Base-by-base conservation (phyloP, 2,329 filamentous ascomycete genomes). In the Clarireedia homoeocarpa region DNA sequence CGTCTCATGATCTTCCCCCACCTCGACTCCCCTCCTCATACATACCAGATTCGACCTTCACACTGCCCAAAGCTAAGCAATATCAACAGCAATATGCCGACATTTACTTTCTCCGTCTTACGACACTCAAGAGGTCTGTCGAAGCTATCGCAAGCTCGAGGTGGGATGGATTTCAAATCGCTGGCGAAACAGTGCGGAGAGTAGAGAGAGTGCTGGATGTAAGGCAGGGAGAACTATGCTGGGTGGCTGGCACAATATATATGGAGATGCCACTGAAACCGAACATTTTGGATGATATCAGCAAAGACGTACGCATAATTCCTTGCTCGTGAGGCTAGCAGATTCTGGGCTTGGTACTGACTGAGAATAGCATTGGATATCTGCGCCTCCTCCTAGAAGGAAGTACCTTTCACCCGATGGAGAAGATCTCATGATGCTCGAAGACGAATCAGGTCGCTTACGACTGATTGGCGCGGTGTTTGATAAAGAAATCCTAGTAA, bases 231-330 rank as follows among this genome's bases (percentile, higher is more conserved):
- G 85, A 96, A 73, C 76, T 97, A 38, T 97, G 92, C 74, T 99
- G 92, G 91, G 88, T 99, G 15, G 80, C 86, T 0, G 94, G 95
- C 15, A 99, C 94, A 0, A 84, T 97, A 34, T 99, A 95, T 71
- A 95, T 97, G 87, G 90, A 97, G 61, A 91, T 99, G 89, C 83
- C 88, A 2, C 72, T 96, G 66, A 99, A 99, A 74, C 94, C 95
- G 1, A 95, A 95, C 68, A 92, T 99, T 70, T 75, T 99, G 36
- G 91, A 96, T 58, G 94, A 99, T 65, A 88, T 99, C 44, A 87
- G 89, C 42, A 95, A 95, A 72, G 92, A 96, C 71, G 89, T 91
- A 73, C 62, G 81, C 71, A 12, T 14, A 15, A 7, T 30, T 6
- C n/a, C 5, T 36, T n/a, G 27, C 4, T 15, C 17, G n/a, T 24